These are phyloP conservation scores for Bolboschoenus planiculmis DNA, from an alignment of 176 grass and related monocot species.

Conservation along the genomic window DNA sequence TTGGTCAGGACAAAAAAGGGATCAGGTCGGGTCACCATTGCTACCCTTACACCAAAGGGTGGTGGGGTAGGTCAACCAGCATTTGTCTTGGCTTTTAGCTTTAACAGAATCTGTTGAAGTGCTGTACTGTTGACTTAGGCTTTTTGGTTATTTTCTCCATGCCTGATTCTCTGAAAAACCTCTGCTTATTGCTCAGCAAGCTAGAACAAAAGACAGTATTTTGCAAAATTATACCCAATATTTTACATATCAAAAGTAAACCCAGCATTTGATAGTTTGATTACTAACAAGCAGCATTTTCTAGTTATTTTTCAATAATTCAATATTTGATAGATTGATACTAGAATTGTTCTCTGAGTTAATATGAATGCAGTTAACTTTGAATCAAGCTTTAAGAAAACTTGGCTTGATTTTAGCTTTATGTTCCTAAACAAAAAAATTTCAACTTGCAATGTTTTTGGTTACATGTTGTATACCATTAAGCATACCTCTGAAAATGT, in stretches of 20 bases:
- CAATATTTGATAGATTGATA: not conserved
- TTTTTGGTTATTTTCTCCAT: not conserved
- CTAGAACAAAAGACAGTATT: not conserved
- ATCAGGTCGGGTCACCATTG: not conserved
- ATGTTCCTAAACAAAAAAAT: not conserved
- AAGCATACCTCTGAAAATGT: not conserved
- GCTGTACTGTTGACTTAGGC: not conserved
- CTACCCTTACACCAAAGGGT: not conserved
- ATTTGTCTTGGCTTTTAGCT: not conserved
- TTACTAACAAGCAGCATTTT: not conserved
- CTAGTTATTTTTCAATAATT: not conserved
- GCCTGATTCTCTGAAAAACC: not conserved
- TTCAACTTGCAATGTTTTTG: not conserved
- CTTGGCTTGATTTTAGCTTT: not conserved
- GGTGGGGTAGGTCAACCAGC: not conserved
- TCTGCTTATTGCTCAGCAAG: not conserved
- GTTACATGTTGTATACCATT: not conserved
- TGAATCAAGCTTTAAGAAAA: not conserved
- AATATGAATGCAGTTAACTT: not conserved
- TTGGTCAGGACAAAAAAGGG: not conserved
- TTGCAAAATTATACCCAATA: not conserved
- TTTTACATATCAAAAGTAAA: not conserved
- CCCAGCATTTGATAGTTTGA: not conserved
- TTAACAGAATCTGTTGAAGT: not conserved
- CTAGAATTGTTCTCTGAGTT: not conserved